These are phyloP conservation scores for Lumnitzera racemosa DNA, from an alignment of 345 rosid species.

Conservation along the genomic window DNA sequence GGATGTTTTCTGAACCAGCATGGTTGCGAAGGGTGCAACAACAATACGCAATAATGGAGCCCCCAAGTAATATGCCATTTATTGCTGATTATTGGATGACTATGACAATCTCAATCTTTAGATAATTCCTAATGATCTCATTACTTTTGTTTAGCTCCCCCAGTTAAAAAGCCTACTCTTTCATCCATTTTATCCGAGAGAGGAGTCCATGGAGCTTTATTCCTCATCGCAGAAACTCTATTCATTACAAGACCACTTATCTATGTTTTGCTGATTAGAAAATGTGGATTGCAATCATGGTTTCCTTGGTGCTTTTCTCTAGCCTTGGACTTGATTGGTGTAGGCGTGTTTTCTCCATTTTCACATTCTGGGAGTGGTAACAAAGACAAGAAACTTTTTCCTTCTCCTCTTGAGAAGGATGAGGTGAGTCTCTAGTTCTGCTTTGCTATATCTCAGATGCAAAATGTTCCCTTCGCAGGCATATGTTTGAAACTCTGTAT, in stretches of 20 bases:
- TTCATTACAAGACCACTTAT: slow-evolving; percentile 83
- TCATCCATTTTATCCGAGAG: slow-evolving; percentile 54
- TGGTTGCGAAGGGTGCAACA: slow-evolving; percentile 61
- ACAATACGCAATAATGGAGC: slow-evolving; percentile 52
- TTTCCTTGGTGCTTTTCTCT: slow-evolving; percentile 86
- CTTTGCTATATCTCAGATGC: background rate
- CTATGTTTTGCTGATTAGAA: slow-evolving; percentile 77
- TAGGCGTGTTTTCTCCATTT: slow-evolving; percentile 42
- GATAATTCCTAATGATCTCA: slow-evolving; percentile 2
- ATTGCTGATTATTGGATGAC: background rate
- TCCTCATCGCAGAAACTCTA: slow-evolving; percentile 62
- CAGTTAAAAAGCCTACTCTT: slow-evolving; percentile 35
- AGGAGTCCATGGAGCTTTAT: slow-evolving; percentile 57
- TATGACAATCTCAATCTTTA: background rate
- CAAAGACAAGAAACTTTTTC: slow-evolving; percentile 29
- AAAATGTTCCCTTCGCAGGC: background rate
- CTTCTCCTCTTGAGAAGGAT: slow-evolving; percentile 49
- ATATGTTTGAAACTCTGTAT: background rate
- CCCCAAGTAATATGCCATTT: slow-evolving; percentile 24
- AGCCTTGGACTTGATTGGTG: slow-evolving; percentile 51
- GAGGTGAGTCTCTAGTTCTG: slow-evolving; percentile 47
- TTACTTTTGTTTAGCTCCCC: slow-evolving; percentile 24
- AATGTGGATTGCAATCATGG: slow-evolving; percentile 80
- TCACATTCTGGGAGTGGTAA: slow-evolving; percentile 24
- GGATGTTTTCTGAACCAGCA: slow-evolving; percentile 35